Base-by-base conservation (phyloP, 805 yeast genomes). In the Hanseniaspora opuntiae region DNA sequence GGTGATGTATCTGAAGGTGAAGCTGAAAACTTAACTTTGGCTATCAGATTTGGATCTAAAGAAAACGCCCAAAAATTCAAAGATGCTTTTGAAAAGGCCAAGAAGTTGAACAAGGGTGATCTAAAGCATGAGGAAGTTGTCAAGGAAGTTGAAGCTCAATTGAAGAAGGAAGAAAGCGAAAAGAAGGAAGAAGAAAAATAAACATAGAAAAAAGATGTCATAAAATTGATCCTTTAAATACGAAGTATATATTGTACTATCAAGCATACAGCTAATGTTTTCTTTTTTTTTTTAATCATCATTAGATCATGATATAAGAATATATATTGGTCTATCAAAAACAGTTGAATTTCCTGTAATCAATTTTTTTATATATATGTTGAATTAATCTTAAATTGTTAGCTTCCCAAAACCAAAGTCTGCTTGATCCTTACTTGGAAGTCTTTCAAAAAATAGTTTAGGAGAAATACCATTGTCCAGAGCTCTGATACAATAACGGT, bases 61-160 rank as follows among this genome's bases (percentile, higher is more conserved):
- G 94, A 85, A 71, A 84, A 88, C 65, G 98, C 98, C 62, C 95
- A 90, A 63, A 79, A 84, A 66, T 93, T 93, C 77, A 93, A 93
- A 74, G 90, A 84, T 68, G 82, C 82, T 69, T 93, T 93, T 64
- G 94, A 82, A 70, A 76, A 77, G 64, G 95, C 96, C 58, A 88
- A 86, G 74, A 74, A 74, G 58, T 61, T 70, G 51, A 84, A 85
- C 75, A 78, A 81, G 71, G 67, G 68, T 61, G 55, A 47, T 32
- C 55, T 51, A 35, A 46, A 51, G 22, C 45, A 33, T 25, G 37
- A 45, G 19, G 39, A 40, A 16, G 28, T 51, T 9, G 37, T 45
- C n/a, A 37, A 51, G 25, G 49, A 51, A 37, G 28, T 44, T 30
- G 45, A 44, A 44, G 54, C 36, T 30, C 45, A 51, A 51, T 38